These are phyloP conservation scores for Solanum microdontum DNA, from an alignment of 257 asterid genomes.

Conservation along the genomic window DNA sequence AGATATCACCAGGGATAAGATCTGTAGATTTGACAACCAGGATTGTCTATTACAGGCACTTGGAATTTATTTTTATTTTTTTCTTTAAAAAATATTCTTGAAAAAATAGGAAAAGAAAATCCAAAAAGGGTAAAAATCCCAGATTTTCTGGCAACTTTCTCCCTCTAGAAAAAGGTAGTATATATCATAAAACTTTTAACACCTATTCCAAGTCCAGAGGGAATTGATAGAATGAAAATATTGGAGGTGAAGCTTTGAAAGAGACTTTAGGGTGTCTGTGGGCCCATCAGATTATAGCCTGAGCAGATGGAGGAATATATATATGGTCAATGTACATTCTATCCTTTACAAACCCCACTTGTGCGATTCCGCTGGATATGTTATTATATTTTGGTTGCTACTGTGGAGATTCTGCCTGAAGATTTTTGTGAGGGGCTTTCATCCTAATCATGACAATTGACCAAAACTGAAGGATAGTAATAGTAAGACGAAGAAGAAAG, in stretches of 20 bases:
- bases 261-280: conserved; percentile 19
- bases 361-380: too few relatives aligned
- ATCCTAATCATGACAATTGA: conserved; percentile 4
- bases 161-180: background rate
- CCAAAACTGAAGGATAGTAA: background rate
- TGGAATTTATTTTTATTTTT: background rate
- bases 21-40: conserved; percentile 48
- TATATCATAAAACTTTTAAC: background rate
- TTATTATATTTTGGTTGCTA: background rate
- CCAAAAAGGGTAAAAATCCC: conserved; percentile 21
- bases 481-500: background rate
- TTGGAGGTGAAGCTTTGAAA: conserved; percentile 21
- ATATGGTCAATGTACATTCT: background rate
- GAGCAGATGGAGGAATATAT: conserved; percentile 4
- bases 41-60: conserved; percentile 24
- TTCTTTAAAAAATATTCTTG: background rate
- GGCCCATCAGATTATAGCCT: conserved; percentile 18
- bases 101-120: background rate
- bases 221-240: background rate
- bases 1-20: conserved; percentile 69
- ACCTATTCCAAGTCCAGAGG: conserved; percentile 5
- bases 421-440: conserved; percentile 12
- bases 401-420: conserved; percentile 25
- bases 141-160: conserved; percentile 40
- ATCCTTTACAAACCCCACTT: fast-evolving